A percentile compares a stretch with the other conserved stretches of the same genome.
Conservation (phyloP, 1,139 yeast genomes). For the Hyphopichia burtonii region DNA sequence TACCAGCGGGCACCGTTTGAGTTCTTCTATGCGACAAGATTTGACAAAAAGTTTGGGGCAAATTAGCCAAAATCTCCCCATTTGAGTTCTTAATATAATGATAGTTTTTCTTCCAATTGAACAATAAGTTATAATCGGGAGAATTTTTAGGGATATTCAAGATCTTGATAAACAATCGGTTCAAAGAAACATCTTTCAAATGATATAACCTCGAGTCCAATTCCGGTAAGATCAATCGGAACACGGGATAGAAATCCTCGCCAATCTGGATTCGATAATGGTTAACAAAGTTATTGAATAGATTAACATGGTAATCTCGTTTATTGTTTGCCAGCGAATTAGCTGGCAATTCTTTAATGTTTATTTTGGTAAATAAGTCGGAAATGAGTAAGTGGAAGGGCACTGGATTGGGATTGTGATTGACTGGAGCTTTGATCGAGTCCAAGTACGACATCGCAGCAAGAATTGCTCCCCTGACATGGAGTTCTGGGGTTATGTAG, state of each 20-base stretch:
- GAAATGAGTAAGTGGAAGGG: conserved; percentile 27
- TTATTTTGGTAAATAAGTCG: conserved; percentile 31
- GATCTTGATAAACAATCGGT: conserved; percentile 39
- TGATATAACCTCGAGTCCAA: conserved; percentile 55
- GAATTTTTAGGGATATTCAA: conserved; percentile 36
- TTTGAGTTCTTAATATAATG: conserved; percentile 23
- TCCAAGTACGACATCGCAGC: conserved; percentile 3
- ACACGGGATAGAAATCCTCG: conserved; percentile 64
- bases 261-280: conserved; percentile 71
- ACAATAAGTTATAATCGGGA: conserved; percentile 32
- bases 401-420: conserved; percentile 14
- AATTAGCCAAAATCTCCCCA: background rate
- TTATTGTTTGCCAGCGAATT: conserved; percentile 18
- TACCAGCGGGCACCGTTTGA: background rate
- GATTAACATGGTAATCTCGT: conserved; percentile 29
- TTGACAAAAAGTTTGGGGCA: conserved; percentile 1
- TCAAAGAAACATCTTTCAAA: conserved; percentile 52
- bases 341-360: conserved; percentile 17
- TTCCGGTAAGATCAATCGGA: conserved; percentile 62
- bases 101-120: conserved; percentile 40
- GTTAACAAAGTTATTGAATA: conserved; percentile 48
- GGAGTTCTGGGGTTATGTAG: too few species aligned
- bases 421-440: conserved; percentile 10
- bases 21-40: background rate
- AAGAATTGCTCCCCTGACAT: too few species aligned